Evolutionary conservation across 2,329 filamentous ascomycete genomes (phyloP), one percentile per base, ranked within the genome.

Genomic region (Pezicula rhizophila): DNA sequence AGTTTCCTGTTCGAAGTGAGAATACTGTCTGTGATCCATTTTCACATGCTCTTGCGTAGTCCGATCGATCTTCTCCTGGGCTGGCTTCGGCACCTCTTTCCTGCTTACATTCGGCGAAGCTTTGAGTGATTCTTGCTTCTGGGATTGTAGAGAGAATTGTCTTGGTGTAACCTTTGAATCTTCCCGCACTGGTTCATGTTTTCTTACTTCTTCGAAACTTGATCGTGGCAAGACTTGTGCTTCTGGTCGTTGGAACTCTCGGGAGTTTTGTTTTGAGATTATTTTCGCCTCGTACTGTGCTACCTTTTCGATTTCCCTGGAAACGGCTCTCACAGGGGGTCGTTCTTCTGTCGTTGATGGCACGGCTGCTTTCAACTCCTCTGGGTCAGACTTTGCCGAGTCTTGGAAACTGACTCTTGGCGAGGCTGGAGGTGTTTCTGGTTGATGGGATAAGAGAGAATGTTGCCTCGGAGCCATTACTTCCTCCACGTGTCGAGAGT

Each of bases 271-370:
- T 42, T 7, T 18, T 43, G 42, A 15, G 10, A 28, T 11, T 10
- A 35, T 14, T 31, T 51, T 48, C 28, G 26, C 41, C 8, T 45
- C 35, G 12, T 45, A 26, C n/a, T 48, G 40, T 17, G 28, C 26
- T 18, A 45, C 5, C 31, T 35, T 35, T 11, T 43, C 43, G 4
- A 8, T 15, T 34, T 50, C 43, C 23, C 31, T n/a, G 37, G 28
- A 18, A 7, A 11, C 28, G n/a, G 7, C 33, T 48, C 46, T 35
- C 5, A 31, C 5, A 12, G 26, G 12, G 15, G 31, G 3, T 20
- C 12, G 17, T 47, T n/a, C 26, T 42, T 23, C 26, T 26, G 25
- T 15, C 34, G 18, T 23, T 8, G 14, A 6, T 1, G 35, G 14
- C 4, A 33, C 42, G 17, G 3, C 23, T 23, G 23, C 23, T 23